Conservation (phyloP, 1,284 basidiomycete species). For the Leccinum fallax region DNA sequence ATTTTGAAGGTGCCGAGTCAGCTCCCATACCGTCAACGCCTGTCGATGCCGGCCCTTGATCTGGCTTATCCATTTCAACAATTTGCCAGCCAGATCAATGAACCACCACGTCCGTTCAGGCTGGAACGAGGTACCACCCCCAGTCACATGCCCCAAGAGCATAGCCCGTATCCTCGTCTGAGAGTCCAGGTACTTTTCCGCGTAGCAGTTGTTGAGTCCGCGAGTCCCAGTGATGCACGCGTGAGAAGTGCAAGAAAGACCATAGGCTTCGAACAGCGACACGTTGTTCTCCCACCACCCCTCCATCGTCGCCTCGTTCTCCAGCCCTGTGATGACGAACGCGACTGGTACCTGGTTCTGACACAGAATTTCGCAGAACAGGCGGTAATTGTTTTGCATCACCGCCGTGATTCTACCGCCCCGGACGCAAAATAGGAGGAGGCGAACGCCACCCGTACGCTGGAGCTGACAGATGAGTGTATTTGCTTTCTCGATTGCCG, state of each 20-base stretch:
- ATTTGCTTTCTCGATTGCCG: slow-evolving; percentile 25
- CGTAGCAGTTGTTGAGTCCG: slow-evolving; percentile 16
- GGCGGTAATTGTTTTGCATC: slow-evolving; percentile 25
- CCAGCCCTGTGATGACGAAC: slow-evolving; percentile 30
- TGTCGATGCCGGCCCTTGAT: slow-evolving; percentile 10
- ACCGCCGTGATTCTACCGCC: slow-evolving; percentile 28
- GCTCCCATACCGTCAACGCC: slow-evolving; percentile 19
- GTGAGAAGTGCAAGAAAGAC: slow-evolving; percentile 23
- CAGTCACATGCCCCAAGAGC: slow-evolving; percentile 28
- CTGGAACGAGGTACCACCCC: slow-evolving; percentile 20
- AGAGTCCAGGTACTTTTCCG: slow-evolving; percentile 16
- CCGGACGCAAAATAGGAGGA: slow-evolving; percentile 34
- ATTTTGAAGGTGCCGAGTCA: slow-evolving; percentile 25
- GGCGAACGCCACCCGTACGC: slow-evolving; percentile 26
- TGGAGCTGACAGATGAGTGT: slow-evolving; percentile 27
- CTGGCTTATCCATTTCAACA: slow-evolving; percentile 25
- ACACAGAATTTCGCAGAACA: slow-evolving; percentile 31
- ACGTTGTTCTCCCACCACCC: slow-evolving; percentile 25
- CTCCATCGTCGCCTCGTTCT: slow-evolving; percentile 29
- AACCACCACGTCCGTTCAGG: slow-evolving; percentile 29
- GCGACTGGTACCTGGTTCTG: slow-evolving; percentile 30
- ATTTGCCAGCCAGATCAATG: slow-evolving; percentile 24
- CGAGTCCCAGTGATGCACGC: slow-evolving; percentile 25
- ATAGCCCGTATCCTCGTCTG: slow-evolving; percentile 16
- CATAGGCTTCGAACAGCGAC: slow-evolving; percentile 6